phyloP scores from a whole-genome alignment of 352 stramenopile genomes.

The Poterioochromonas sp. region DNA sequence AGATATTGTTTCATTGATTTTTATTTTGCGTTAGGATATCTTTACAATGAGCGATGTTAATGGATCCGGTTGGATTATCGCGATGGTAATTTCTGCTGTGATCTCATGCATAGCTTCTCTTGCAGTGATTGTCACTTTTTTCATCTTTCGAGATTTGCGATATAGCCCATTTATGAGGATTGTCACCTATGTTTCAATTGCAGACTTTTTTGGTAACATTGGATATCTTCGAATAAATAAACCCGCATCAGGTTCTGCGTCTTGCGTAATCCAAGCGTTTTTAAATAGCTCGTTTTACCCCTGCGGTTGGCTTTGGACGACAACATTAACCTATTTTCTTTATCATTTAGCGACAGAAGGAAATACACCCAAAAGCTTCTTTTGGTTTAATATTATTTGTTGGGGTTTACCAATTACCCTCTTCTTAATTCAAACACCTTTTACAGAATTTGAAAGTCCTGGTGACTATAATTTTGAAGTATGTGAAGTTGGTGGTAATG shows the following conservation, averaged over 20 bases:
- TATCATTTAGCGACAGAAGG: background rate
- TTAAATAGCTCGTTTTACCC: background rate
- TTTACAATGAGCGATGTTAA: too few relatives aligned
- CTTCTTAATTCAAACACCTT: background rate
- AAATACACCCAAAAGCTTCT: background rate
- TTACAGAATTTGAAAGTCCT: background rate
- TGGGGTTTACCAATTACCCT: conserved; percentile 5
- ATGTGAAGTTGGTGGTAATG: background rate
- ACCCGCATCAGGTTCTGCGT: background rate
- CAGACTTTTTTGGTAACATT: background rate
- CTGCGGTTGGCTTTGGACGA: background rate
- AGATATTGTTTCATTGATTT: too few relatives aligned
- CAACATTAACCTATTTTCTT: background rate
- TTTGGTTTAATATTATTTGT: background rate
- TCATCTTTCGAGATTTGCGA: background rate
- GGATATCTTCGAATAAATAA: background rate
- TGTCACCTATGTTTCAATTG: background rate
- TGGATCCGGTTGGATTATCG: too few relatives aligned
- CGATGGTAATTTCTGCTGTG: too few relatives aligned
- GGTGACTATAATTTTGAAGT: background rate
- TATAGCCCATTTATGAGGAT: background rate
- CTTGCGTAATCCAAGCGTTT: background rate
- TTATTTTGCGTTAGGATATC: too few relatives aligned
- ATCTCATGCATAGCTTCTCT: background rate
- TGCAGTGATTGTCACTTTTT: background rate